A percentile compares a stretch with the other conserved stretches of the same genome.
These are phyloP conservation scores for Russula sp. DNA, from an alignment of 768 basidiomycete species.

Conservation along the genomic window DNA sequence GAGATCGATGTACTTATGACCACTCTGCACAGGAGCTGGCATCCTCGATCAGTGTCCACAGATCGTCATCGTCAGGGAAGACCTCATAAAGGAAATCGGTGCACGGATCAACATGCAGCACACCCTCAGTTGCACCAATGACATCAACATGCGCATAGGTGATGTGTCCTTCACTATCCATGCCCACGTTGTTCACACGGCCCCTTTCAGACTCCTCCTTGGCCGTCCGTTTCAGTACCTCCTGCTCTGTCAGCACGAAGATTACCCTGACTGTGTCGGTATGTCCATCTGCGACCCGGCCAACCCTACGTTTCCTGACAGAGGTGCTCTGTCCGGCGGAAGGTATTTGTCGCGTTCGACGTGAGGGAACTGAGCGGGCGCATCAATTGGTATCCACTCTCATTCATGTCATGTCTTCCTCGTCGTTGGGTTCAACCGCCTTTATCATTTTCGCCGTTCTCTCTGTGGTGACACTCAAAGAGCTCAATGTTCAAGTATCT, in stretches of 20 bases:
- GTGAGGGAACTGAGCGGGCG: too few relatives aligned
- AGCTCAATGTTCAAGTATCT: constrained; percentile 58
- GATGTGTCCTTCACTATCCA: not conserved
- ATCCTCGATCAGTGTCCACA: not conserved
- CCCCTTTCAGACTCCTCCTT: not conserved
- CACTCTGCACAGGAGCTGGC: not conserved
- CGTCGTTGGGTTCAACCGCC: constrained; percentile 28
- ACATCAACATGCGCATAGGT: not conserved
- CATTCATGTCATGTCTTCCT: constrained; percentile 15
- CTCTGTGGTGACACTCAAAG: constrained; percentile 43
- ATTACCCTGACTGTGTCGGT: not conserved
- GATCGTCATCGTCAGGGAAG: not conserved
- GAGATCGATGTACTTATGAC: not conserved
- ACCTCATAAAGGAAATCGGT: not conserved
- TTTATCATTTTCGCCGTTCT: constrained; percentile 23
- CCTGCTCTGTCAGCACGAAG: not conserved
- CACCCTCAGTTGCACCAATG: not conserved
- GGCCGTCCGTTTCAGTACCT: not conserved
- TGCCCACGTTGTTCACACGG: not conserved
- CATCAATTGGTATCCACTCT: too few relatives aligned
- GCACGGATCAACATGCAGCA: not conserved
- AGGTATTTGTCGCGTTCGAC: too few relatives aligned
- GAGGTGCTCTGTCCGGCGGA: too few relatives aligned
- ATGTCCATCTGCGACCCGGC: too few relatives aligned
- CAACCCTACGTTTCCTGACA: too few relatives aligned